Evolutionary conservation across 2,329 filamentous ascomycete species (phyloP), one percentile per base, ranked within the genome.

Genomic region (Cladophialophora carrionii): DNA sequence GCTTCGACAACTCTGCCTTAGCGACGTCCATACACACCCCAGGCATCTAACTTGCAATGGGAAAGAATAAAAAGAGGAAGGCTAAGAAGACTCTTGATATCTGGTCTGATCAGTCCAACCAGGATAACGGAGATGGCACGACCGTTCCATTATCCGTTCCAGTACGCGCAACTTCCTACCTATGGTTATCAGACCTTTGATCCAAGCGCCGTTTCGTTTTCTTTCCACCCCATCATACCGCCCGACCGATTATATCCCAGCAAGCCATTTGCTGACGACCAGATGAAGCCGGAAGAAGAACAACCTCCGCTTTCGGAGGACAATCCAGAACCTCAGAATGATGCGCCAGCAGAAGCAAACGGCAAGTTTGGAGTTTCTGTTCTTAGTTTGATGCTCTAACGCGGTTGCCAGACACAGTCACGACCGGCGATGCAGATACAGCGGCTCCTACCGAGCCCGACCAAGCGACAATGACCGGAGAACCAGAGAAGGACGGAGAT

Each of bases 151-250:
- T 75, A 72, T 72, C 72, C 77, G 79, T 81, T 80, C 77, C 72
- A 78, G 79, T 81, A 81, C 77, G 79, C 78, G 75, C 65, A 77
- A 62, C 68, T 79, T 74, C 75, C 78, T 73, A 68, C 69, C 63
- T 80, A 75, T 74, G 68, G 77, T 70, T 81, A 80, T 74, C 77
- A 79, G 71, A 75, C 72, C 61, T 74, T 77, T 73, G 78, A 81
- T 72, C 74, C 67, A 73, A 68, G 74, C 67, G 77, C 77, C 69
- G 68, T 79, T 74, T 68, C 74, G 73, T 71, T 74, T 71, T 69
- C 75, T 78, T 72, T 74, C 76, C 71, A 74, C 79, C 68, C 68
- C 65, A 68, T 70, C 17, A 64, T 69, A 58, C 65, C 68, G 63
- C 57, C 60, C 41, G 65, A 67, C 37, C 56, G 51, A 61, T 57